Conservation (phyloP, 331 rosid genomes). For the Telfairia occidentalis region DNA sequence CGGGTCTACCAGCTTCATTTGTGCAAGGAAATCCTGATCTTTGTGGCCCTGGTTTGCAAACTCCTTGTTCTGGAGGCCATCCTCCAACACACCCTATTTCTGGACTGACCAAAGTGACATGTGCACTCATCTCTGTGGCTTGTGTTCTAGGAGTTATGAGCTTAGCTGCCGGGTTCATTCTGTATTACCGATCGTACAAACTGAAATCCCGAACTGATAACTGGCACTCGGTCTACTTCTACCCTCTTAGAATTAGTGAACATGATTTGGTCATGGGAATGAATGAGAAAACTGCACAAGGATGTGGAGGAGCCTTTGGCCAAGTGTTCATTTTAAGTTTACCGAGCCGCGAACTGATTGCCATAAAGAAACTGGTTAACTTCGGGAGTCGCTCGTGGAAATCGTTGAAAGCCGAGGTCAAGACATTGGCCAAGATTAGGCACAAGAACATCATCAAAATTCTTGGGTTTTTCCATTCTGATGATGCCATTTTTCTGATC, state of each 20-base stretch:
- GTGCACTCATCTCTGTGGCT: conserved; percentile 60
- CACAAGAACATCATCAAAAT: conserved; percentile 73
- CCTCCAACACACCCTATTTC: conserved; percentile 27
- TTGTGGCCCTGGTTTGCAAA: conserved; percentile 76
- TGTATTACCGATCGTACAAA: conserved; percentile 43
- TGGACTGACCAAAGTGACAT: conserved; percentile 48
- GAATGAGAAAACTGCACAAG: conserved; percentile 64
- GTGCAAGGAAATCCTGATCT: conserved; percentile 83
- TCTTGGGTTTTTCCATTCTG: conserved; percentile 80
- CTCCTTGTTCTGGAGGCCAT: conserved; percentile 52
- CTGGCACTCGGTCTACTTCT: conserved; percentile 83
- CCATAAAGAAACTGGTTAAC: conserved; percentile 74
- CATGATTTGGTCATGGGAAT: conserved; percentile 67
- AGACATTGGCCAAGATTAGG: conserved; percentile 88
- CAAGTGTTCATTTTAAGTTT: conserved; percentile 54
- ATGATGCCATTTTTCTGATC: conserved; percentile 64
- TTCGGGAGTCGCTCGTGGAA: conserved; percentile 66
- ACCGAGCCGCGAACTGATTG: conserved; percentile 73
- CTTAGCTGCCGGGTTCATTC: conserved; percentile 47
- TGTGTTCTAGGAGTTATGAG: conserved; percentile 47
- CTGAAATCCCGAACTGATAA: conserved; percentile 26
- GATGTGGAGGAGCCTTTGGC: conserved; percentile 61
- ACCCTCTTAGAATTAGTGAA: conserved; percentile 88
- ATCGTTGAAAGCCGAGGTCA: conserved; percentile 65
- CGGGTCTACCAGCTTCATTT: conserved; percentile 91